phyloP scores from a whole-genome alignment of 116 monocot species.

The Iris pallida region DNA sequence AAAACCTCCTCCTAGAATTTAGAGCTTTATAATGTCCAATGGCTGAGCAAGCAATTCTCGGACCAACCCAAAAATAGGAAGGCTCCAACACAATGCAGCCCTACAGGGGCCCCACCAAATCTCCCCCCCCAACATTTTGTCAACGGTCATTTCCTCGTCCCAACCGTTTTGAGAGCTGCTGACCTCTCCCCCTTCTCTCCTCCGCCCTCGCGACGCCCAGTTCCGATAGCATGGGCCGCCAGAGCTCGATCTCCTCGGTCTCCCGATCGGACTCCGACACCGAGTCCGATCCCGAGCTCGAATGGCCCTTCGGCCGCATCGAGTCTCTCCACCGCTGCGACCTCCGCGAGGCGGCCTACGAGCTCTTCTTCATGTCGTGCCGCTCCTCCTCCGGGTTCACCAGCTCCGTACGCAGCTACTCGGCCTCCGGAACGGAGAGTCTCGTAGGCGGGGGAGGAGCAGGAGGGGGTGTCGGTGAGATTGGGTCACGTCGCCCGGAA shows the following conservation, averaged over 20 bases:
- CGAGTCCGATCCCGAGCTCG: constrained; percentile 26
- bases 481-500: neutral
- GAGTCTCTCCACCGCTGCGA: constrained; percentile 52
- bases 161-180: neutral
- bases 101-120: too few species aligned
- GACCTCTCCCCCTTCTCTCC: neutral
- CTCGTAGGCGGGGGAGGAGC: neutral
- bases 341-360: constrained; percentile 85
- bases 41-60: too few species aligned
- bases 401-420: neutral
- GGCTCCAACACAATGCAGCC: too few species aligned
- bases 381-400: constrained; percentile 73
- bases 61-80: too few species aligned
- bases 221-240: neutral
- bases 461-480: neutral
- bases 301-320: constrained; percentile 81
- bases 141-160: too few species aligned
- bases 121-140: too few species aligned
- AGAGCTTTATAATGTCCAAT: too few species aligned
- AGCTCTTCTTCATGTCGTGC: constrained; percentile 95
- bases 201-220: neutral
- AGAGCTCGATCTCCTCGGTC: constrained; percentile 8
- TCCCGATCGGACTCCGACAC: constrained; percentile 19
- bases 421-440: neutral
- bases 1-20: too few species aligned